A percentile compares a stretch with the other conserved stretches of the same genome.
Conservation (phyloP, 495 filamentous ascomycete genomes). For the Neurospora sp. region DNA sequence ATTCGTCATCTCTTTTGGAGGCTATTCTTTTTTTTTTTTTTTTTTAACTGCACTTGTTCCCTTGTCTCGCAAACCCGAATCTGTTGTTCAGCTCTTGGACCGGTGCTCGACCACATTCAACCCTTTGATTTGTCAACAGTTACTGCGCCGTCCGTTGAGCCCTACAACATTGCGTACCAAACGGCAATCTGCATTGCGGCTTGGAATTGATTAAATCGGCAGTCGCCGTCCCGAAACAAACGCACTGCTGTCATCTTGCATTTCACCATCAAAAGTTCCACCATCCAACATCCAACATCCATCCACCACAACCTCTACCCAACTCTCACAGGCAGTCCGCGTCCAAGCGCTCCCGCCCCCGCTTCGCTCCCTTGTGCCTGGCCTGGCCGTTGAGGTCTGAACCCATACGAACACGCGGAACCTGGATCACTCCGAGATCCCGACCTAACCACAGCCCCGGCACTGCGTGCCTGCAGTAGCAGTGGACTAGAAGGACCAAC, state of each 20-base stretch:
- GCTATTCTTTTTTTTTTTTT: not conserved
- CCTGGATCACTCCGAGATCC: not conserved
- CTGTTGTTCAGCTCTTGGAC: not conserved
- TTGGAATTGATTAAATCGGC: not conserved
- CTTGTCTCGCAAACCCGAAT: not conserved
- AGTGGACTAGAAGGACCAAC: not conserved
- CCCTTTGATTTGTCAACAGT: not conserved
- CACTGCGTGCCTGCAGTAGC: not conserved
- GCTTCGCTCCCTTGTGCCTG: not conserved
- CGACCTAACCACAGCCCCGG: not conserved
- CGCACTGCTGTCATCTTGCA: not conserved
- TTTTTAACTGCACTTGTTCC: not conserved
- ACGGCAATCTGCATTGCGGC: not conserved
- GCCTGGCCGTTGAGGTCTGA: not conserved
- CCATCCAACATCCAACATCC: not conserved
- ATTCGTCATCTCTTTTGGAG: not conserved
- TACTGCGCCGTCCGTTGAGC: not conserved
- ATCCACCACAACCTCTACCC: not conserved
- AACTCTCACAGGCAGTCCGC: not conserved
- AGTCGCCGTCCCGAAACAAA: not conserved
- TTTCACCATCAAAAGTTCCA: not conserved
- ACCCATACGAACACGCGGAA: not conserved
- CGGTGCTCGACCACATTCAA: not conserved
- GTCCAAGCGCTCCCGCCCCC: not conserved
- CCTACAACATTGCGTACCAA: not conserved